These are phyloP conservation scores for Puccinia polysora DNA, from an alignment of 1,284 basidiomycete species.

Conservation along the genomic window DNA sequence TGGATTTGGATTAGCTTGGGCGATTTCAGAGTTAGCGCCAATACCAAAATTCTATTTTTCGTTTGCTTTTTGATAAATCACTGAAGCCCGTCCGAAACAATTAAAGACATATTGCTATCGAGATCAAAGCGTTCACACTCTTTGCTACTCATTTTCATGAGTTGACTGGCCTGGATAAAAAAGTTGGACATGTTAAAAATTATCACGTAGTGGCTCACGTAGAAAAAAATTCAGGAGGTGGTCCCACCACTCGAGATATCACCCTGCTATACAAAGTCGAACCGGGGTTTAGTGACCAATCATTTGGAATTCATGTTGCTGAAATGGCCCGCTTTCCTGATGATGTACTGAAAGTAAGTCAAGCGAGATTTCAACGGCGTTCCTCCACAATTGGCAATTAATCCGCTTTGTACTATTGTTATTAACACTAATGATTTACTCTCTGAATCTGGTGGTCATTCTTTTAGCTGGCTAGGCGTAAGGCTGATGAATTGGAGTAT, in stretches of 20 bases:
- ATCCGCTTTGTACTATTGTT: background rate
- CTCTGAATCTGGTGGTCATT: background rate
- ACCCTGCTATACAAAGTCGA: slow-evolving; percentile 93
- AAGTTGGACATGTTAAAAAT: slow-evolving; percentile 83
- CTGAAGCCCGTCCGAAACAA: background rate
- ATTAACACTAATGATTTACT: background rate
- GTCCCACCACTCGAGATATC: slow-evolving; percentile 61
- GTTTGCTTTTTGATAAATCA: background rate
- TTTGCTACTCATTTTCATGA: slow-evolving; percentile 99
- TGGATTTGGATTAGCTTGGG: slow-evolving; percentile 97
- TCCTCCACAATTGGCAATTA: background rate
- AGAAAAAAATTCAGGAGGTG: slow-evolving; percentile 37
- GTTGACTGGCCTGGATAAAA: slow-evolving; percentile 81
- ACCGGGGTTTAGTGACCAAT: slow-evolving; percentile 77
- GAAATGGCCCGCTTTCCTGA: slow-evolving; percentile 94
- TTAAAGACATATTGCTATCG: slow-evolving; percentile 77
- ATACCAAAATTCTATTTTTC: background rate
- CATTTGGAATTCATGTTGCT: slow-evolving; percentile 97
- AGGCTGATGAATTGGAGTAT: slow-evolving; percentile 94
- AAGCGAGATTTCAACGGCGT: background rate
- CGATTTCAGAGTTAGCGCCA: slow-evolving; percentile 79
- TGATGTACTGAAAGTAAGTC: slow-evolving; percentile 74
- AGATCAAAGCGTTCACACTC: slow-evolving; percentile 85
- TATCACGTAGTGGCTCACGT: slow-evolving; percentile 94
- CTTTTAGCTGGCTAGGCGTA: slow-evolving; percentile 77